Base-by-base conservation (phyloP, 345 rosid species). In the Salix exigua region DNA sequence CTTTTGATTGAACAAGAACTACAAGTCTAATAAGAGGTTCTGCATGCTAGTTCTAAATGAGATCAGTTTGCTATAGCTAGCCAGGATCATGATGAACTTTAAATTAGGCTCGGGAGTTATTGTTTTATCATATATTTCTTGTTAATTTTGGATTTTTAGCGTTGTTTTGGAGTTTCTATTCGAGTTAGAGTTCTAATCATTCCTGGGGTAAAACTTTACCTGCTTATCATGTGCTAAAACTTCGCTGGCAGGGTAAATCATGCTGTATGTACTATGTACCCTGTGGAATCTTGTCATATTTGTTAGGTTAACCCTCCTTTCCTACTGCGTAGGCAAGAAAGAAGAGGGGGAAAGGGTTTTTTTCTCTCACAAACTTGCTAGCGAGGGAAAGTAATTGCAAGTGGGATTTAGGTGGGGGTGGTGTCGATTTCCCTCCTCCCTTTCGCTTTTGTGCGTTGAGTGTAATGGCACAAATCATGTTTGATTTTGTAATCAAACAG, bases 391-490 rank as follows among this genome's bases (percentile, higher is more conserved):
- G 48, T 17, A 26, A 23, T 48, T 48, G 73, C 37, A 70, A 50
- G 55, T 69, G 72, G 30, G 25, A 13, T 23, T 40, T 13, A 40
- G 72, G 72, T 50, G 55, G n/a, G 1, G 26, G 71, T 14, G 50
- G 72, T 25, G 30, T 40, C 46, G 72, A 46, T 30, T 62, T 62
- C 53, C 31, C 19, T 25, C 58, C 16, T 25, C 44, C 6, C 16
- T 25, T 25, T 42, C 26, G 14, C 7, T 50, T 55, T 58, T 48
- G 25, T 44, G 63, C 26, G 42, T 10, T 4, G 38, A 8, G n/a
- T 60, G 31, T 63, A 30, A 79, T 76, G 84, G 62, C 73, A 46
- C 64, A 48, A 58, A 75, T 79, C 78, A 79, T 85, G 73, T 78
- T 42, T 44, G 46, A 74, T 23, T 72, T 60, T 31, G 66, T 40